phyloP scores from a whole-genome alignment of 345 rosid species.

The Dovyalis caffra region DNA sequence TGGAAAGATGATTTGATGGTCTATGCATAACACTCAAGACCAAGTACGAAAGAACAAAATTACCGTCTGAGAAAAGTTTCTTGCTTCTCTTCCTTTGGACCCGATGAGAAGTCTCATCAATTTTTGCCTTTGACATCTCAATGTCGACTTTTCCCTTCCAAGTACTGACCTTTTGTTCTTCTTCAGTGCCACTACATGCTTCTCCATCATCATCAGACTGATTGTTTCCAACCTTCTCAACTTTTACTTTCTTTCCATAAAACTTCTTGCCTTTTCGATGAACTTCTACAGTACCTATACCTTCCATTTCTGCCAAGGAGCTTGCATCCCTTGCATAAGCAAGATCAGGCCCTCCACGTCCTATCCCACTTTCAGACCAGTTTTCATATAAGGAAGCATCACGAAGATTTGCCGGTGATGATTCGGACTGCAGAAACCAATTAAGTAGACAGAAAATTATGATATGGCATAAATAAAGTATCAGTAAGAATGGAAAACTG shows the following conservation, averaged over 20 bases:
- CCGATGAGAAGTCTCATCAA: constrained; percentile 36
- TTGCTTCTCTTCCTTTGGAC: constrained; percentile 43
- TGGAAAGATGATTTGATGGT: neutral
- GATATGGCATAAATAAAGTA: neutral
- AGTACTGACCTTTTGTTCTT: constrained; percentile 22
- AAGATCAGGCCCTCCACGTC: constrained; percentile 37
- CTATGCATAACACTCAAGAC: neutral
- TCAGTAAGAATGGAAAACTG: neutral
- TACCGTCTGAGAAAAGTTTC: constrained; percentile 24
- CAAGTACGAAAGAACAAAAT: neutral
- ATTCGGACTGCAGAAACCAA: constrained; percentile 44
- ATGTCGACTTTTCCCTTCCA: constrained; percentile 42
- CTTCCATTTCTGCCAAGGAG: constrained; percentile 60
- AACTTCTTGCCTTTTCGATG: constrained; percentile 53
- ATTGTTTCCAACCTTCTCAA: constrained; percentile 13
- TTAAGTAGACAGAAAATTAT: constrained; percentile 21
- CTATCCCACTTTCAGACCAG: constrained; percentile 41
- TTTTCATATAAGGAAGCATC: constrained; percentile 40
- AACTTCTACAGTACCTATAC: constrained; percentile 61
- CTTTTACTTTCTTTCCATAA: constrained; percentile 51
- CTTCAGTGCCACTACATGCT: constrained; percentile 27
- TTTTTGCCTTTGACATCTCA: constrained; percentile 39
- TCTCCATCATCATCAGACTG: constrained; percentile 23
- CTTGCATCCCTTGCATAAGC: constrained; percentile 41
- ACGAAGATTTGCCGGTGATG: constrained; percentile 38